These are phyloP conservation scores for Aegilops bicornis DNA, from an alignment of 176 grass and related monocot genomes.

Conservation along the genomic window DNA sequence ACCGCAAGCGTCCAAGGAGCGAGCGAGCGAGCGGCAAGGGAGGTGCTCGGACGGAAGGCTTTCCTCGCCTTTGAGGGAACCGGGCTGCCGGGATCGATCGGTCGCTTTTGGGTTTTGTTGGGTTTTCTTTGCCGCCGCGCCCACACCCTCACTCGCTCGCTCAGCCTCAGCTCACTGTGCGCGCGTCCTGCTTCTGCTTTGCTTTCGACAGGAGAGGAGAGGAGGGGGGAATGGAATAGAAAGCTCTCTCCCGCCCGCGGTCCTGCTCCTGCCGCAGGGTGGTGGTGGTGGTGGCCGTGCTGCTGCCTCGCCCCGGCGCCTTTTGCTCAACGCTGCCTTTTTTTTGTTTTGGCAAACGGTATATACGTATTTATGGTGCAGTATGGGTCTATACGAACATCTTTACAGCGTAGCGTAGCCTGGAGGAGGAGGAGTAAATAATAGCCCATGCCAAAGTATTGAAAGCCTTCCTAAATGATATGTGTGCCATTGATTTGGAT, in stretches of 20 bases:
- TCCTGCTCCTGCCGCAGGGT: constrained; percentile 29
- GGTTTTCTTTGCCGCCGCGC: constrained; percentile 21
- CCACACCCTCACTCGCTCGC: background rate
- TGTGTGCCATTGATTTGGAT: no score
- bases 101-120: constrained; percentile 20
- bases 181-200: background rate
- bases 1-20: constrained; percentile 40
- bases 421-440: no score
- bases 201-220: constrained; percentile 20
- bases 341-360: background rate
- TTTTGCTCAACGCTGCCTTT: constrained; percentile 13
- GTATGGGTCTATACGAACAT: background rate
- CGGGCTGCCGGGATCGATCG: background rate
- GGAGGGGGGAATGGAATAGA: constrained; percentile 17
- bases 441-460: background rate
- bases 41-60: constrained; percentile 29
- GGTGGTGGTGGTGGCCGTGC: background rate
- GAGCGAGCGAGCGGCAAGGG: background rate
- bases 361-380: constrained; percentile 25
- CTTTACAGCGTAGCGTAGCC: constrained; percentile 22
- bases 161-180: background rate
- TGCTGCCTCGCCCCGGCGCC: background rate
- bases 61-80: constrained; percentile 38
- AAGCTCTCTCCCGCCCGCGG: constrained; percentile 31
- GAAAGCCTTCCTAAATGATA: no score